These are phyloP conservation scores for Phytophthora sojae DNA, from an alignment of 352 stramenopile species.

Conservation along the genomic window DNA sequence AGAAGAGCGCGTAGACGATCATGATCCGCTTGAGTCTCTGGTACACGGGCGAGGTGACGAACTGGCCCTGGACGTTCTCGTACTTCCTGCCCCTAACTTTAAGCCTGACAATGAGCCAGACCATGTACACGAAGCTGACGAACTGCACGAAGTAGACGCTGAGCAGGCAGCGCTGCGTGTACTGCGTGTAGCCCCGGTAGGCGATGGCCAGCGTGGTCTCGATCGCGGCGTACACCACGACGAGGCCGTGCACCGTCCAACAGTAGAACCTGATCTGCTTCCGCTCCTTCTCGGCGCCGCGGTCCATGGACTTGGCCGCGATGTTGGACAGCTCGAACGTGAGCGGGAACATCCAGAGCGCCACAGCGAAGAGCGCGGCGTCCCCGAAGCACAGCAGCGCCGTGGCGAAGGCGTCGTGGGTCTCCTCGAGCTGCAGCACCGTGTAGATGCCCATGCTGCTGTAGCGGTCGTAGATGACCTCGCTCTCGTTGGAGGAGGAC, in stretches of 20 bases:
- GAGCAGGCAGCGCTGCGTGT: conserved; percentile 52
- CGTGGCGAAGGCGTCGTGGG: conserved; percentile 38
- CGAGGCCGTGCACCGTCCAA: conserved; percentile 34
- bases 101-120: conserved; percentile 47
- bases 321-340: conserved; percentile 60
- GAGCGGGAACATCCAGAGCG: conserved; percentile 60
- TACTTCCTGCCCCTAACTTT: conserved; percentile 65
- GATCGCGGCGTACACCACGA: conserved; percentile 40
- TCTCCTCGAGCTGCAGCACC: conserved; percentile 46
- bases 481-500: conserved; percentile 26
- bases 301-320: conserved; percentile 58
- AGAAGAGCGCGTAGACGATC: conserved; percentile 70
- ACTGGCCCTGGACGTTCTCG: conserved; percentile 71
- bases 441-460: conserved; percentile 54
- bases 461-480: conserved; percentile 45
- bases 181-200: conserved; percentile 57
- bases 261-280: conserved; percentile 45
- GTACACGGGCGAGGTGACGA: conserved; percentile 75
- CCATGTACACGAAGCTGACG: conserved; percentile 62
- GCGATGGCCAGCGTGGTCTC: conserved; percentile 43
- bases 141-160: conserved; percentile 59
- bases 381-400: conserved; percentile 49
- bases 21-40: conserved; percentile 74
- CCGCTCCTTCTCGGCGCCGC: conserved; percentile 51
- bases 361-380: conserved; percentile 47